These are phyloP conservation scores for Cladosporium sp. DNA, from an alignment of 2,329 filamentous ascomycete genomes.

Conservation along the genomic window DNA sequence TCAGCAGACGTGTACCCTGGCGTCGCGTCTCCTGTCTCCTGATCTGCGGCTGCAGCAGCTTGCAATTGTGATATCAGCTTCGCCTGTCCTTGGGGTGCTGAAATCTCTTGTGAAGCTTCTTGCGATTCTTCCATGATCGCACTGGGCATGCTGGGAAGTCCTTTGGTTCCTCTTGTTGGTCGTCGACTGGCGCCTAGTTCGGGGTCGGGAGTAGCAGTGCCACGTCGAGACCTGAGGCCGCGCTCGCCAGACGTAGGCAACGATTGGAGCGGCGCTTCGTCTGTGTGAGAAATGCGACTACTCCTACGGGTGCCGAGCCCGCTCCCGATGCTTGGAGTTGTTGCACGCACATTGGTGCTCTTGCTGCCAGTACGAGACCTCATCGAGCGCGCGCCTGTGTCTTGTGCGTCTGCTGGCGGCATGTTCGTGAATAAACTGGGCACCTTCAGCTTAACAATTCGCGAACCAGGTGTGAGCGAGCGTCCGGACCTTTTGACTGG, in stretches of 20 bases:
- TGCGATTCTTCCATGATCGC: slow-evolving; percentile 52
- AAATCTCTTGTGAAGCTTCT: slow-evolving; percentile 38
- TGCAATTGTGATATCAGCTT: slow-evolving; percentile 29
- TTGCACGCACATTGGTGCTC: slow-evolving; percentile 28
- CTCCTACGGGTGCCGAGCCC: slow-evolving; percentile 44
- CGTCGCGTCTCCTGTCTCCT: slow-evolving; percentile 22
- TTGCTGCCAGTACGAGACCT: slow-evolving; percentile 39
- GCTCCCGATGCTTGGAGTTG: slow-evolving; percentile 24
- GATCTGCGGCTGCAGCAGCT: slow-evolving; percentile 20
- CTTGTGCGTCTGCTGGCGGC: not conserved
- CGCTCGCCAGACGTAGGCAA: slow-evolving; percentile 58
- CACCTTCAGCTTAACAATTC: slow-evolving; percentile 42
- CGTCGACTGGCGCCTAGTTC: slow-evolving; percentile 34
- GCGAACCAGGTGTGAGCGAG: slow-evolving; percentile 9
- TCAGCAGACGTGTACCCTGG: slow-evolving; percentile 12
- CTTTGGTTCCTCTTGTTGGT: slow-evolving; percentile 43
- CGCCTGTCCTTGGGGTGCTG: slow-evolving; percentile 24
- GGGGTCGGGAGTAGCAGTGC: slow-evolving; percentile 49
- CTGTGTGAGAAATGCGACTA: slow-evolving; percentile 56
- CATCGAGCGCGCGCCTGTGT: slow-evolving; percentile 21
- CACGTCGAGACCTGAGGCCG: slow-evolving; percentile 50
- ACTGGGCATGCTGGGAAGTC: slow-evolving; percentile 45
- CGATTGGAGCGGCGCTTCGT: slow-evolving; percentile 53
- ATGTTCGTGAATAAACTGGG: slow-evolving; percentile 13
- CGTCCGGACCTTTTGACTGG: slow-evolving; percentile 12